Conservation (phyloP, 164 flowering plant species). For the Vitis rotundifolia region DNA sequence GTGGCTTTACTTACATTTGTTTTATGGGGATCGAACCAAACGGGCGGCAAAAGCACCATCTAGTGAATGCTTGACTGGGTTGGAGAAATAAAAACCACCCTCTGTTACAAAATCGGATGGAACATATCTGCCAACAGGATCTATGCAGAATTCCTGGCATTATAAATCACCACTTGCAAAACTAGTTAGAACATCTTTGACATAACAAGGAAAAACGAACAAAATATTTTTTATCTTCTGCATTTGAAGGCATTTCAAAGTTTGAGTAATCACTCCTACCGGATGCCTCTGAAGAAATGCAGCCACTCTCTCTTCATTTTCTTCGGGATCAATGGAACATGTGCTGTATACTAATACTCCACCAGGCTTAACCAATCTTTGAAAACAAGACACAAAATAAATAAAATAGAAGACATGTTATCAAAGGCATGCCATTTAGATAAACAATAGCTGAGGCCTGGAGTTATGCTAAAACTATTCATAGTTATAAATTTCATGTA, state of each 20-base stretch:
- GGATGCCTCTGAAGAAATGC: conserved; percentile 81
- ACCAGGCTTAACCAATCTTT: conserved; percentile 81
- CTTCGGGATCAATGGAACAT: conserved; percentile 94
- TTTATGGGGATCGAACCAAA: conserved; percentile 37
- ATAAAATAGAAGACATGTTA: not conserved
- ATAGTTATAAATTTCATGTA: no score
- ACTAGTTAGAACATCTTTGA: not conserved
- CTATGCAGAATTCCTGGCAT: conserved; percentile 71
- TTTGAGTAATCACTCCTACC: conserved; percentile 32
- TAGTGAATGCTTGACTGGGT: conserved; percentile 77
- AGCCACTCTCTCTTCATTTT: conserved; percentile 80
- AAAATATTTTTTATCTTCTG: not conserved
- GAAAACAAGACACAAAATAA: conserved; percentile 1
- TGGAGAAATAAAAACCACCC: conserved; percentile 69
- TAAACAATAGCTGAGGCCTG: no score
- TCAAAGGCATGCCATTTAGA: no score
- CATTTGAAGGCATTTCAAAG: not conserved
- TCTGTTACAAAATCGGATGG: conserved; percentile 58
- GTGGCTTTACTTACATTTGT: conserved; percentile 8
- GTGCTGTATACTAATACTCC: conserved; percentile 89
- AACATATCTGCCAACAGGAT: conserved; percentile 61
- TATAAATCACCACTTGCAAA: not conserved
- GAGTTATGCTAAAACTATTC: no score
- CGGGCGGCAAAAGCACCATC: conserved; percentile 99
- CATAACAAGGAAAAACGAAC: not conserved